Conservation (phyloP, 257 asterid species). For the Capsicum pubescens region DNA sequence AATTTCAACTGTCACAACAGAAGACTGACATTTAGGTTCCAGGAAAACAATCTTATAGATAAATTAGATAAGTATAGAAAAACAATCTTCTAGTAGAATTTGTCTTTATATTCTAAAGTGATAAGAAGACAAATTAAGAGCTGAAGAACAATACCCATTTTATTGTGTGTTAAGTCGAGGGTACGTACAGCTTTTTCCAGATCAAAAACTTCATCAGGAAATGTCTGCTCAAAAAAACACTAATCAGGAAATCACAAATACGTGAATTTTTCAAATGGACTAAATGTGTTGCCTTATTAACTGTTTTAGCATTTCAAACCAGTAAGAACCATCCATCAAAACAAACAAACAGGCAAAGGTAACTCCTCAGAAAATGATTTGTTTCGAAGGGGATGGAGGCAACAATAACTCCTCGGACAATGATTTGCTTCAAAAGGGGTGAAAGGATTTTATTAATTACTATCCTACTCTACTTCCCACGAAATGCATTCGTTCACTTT, state of each 20-base stretch:
- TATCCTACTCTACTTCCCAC: background rate
- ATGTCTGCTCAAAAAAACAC: conserved; percentile 52
- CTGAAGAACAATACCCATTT: conserved; percentile 55
- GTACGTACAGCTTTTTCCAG: conserved; percentile 87
- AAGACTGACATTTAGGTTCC: conserved; percentile 25
- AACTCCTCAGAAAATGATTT: background rate
- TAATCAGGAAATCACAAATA: conserved; percentile 12
- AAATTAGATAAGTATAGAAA: conserved; percentile 7
- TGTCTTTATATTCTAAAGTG: background rate
- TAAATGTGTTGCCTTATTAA: background rate
- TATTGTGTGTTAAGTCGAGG: conserved; percentile 86
- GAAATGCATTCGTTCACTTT: background rate
- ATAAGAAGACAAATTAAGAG: conserved; percentile 12
- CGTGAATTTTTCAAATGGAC: background rate
- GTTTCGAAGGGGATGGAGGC: background rate
- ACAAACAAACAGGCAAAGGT: background rate
- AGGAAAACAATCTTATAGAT: conserved; percentile 24
- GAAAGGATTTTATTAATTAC: background rate
- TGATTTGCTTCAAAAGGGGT: background rate
- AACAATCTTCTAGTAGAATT: background rate
- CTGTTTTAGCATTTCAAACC: background rate
- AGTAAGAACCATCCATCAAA: background rate
- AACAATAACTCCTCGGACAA: background rate
- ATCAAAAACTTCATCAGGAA: conserved; percentile 86
- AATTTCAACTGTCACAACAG: conserved; percentile 69